A percentile compares a stretch with the other conserved stretches of the same genome.
phyloP scores from a whole-genome alignment of 2,329 filamentous ascomycete species.

The Aspergillus sp. region DNA sequence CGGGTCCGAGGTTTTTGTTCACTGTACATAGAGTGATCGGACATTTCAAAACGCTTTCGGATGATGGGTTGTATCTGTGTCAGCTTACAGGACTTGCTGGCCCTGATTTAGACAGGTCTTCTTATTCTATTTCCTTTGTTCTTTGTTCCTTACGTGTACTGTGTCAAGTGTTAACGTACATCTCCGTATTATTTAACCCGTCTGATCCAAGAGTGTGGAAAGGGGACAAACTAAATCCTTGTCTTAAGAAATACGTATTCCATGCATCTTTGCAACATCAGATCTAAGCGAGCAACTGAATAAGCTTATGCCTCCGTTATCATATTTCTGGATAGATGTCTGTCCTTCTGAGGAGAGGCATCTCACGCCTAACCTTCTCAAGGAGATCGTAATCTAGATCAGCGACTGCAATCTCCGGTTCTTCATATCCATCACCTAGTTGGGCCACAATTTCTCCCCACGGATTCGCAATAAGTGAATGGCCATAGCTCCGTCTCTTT shows the following conservation, averaged over 20 bases:
- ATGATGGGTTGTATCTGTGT: constrained; percentile 29
- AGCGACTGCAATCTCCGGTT: constrained; percentile 49
- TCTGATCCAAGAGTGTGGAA: constrained; percentile 12
- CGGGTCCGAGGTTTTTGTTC: constrained; percentile 30
- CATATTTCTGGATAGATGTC: constrained; percentile 50
- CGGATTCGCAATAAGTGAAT: constrained; percentile 80
- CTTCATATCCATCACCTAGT: constrained; percentile 49
- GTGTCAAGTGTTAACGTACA: constrained; percentile 15
- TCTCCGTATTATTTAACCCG: constrained; percentile 15
- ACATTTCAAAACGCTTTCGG: constrained; percentile 26
- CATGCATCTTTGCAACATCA: too few relatives aligned
- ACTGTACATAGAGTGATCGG: constrained; percentile 44
- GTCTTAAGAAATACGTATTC: background rate
- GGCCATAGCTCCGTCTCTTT: constrained; percentile 78
- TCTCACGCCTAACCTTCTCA: constrained; percentile 53
- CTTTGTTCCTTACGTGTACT: constrained; percentile 19
- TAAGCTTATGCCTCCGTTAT: background rate
- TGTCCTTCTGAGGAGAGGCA: constrained; percentile 58
- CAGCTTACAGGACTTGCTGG: constrained; percentile 29
- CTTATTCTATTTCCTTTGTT: constrained; percentile 27
- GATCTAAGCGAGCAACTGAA: too few relatives aligned
- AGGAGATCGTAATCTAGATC: constrained; percentile 56
- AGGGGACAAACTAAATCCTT: constrained; percentile 10
- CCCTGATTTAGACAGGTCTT: constrained; percentile 34
- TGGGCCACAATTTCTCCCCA: constrained; percentile 76